Evolutionary conservation across 1,284 basidiomycete species (phyloP), one percentile per base, ranked within the genome.

Genomic region (Ceratobasidium sp.): DNA sequence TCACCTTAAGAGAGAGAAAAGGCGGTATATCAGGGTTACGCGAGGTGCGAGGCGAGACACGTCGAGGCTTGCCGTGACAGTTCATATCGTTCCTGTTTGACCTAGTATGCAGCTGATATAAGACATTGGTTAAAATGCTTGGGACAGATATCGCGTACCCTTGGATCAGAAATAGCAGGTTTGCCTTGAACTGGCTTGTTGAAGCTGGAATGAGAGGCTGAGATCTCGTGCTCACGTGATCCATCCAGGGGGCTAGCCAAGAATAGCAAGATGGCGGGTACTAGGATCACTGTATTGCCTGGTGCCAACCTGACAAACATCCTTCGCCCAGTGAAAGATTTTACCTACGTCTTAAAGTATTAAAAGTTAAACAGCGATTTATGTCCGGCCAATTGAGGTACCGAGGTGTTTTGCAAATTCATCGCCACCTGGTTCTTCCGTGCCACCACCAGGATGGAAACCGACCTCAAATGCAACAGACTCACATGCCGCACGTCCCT

Each of bases 381-480:
- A 8, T 34, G 8, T 8, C 34, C 34, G 8, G n/a, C n/a, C n/a
- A 34, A 34, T 8, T 8, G 34, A 34, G n/a, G n/a, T n/a, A n/a
- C 8, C 34, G 8, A 34, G 34, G 34, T 8, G 29, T 29, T 56
- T 56, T 56, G 29, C 53, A 56, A 56, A 56, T 56, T 9, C 1
- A 31, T 13, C 27, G 53, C 53, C 53, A 31, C 53, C 53, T 6
- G 13, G 11, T 22, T 56, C n/a, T 11, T 22, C 9, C 29, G 9
- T 29, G 53, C 24, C 29, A 56, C 53, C 29, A 56, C 53, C 53
- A 56, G 53, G 27, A 86, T 86, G 85, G 86, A 84, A 76, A 80
- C 79, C 24, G 83, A 88, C 54, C 82, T 94, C 61, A 91, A 88
- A 78, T 94, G 92, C 80, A 94, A 94, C 80, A 75, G 76, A 19